Conservation (phyloP, 2,329 filamentous ascomycete genomes). For the Pseudocercospora crystallina region DNA sequence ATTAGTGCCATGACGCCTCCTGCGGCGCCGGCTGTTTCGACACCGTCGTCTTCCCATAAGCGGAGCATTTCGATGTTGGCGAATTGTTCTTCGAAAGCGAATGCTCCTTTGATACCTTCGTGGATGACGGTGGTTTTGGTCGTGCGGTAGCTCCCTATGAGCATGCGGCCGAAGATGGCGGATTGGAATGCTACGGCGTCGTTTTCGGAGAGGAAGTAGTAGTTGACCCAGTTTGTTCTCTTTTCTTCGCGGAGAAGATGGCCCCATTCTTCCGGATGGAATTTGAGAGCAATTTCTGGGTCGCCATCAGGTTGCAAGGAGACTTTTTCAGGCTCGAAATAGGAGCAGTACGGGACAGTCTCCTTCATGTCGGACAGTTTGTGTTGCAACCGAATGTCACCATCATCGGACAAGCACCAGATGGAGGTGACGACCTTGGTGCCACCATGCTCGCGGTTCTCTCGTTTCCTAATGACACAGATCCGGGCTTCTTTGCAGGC, state of each 20-base stretch:
- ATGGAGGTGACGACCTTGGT: slow-evolving; percentile 44
- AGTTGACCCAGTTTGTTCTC: slow-evolving; percentile 48
- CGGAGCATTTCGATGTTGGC: slow-evolving; percentile 49
- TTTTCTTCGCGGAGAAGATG: slow-evolving; percentile 34
- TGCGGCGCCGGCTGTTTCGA: slow-evolving; percentile 32
- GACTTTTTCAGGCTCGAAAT: slow-evolving; percentile 47
- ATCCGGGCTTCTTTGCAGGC: slow-evolving; percentile 43
- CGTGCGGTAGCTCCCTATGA: slow-evolving; percentile 45
- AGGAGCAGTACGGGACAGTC: slow-evolving; percentile 47
- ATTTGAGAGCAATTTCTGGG: slow-evolving; percentile 39
- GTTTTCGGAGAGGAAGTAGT: slow-evolving; percentile 37
- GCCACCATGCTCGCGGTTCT: slow-evolving; percentile 37
- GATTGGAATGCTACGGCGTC: slow-evolving; percentile 46
- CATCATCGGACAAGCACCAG: slow-evolving; percentile 47
- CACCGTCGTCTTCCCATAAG: slow-evolving; percentile 46
- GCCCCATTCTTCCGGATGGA: slow-evolving; percentile 41
- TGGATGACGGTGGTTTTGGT: slow-evolving; percentile 47
- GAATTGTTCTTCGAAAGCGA: slow-evolving; percentile 50
- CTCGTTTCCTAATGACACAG: slow-evolving; percentile 44
- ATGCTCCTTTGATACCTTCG: slow-evolving; percentile 42
- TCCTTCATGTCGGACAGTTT: slow-evolving; percentile 42
- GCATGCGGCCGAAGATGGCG: slow-evolving; percentile 46
- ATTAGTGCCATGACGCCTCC: slow-evolving; percentile 46
- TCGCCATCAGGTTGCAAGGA: slow-evolving; percentile 34
- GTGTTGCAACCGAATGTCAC: slow-evolving; percentile 43